These are phyloP conservation scores for Schoenoplectus tabernaemontani DNA, from an alignment of 202 grass and related monocot genomes.

Conservation along the genomic window DNA sequence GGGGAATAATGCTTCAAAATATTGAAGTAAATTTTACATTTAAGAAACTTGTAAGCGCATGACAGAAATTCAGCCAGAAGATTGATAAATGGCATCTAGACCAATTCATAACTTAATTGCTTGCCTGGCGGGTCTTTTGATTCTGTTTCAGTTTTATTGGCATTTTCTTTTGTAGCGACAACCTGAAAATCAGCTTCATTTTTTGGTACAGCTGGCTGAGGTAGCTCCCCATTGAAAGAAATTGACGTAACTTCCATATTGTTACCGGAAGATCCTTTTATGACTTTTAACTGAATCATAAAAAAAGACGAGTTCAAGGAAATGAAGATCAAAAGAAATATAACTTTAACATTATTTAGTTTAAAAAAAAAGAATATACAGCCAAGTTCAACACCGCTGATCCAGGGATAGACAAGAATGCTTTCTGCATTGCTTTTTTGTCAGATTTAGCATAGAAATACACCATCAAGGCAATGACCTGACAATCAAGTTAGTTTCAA, in stretches of 20 bases:
- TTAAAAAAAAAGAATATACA: neutral
- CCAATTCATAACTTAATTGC: neutral
- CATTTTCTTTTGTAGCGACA: neutral
- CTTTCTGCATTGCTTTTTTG: conserved; percentile 11
- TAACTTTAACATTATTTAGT: neutral
- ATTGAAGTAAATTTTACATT: conserved; percentile 14
- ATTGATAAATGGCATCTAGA: neutral
- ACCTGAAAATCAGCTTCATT: conserved; percentile 11
- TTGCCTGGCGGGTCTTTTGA: neutral
- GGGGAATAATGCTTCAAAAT: neutral
- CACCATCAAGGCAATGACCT: conserved; percentile 22
- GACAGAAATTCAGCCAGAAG: neutral
- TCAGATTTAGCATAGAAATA: conserved; percentile 2
- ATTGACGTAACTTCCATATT: neutral
- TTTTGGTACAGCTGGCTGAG: neutral
- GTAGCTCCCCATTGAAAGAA: neutral
- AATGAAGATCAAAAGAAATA: neutral
- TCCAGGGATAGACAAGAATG: neutral
- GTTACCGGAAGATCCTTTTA: conserved; percentile 3
- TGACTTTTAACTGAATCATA: conserved; percentile 25
- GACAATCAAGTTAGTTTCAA: neutral
- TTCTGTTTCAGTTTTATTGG: neutral
- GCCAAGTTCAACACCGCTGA: neutral
- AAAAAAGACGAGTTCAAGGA: conserved; percentile 1
- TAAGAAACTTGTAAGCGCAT: neutral